Evolutionary conservation across 805 yeast species (phyloP).

Genomic region (Cyberlindnera maritima): DNA sequence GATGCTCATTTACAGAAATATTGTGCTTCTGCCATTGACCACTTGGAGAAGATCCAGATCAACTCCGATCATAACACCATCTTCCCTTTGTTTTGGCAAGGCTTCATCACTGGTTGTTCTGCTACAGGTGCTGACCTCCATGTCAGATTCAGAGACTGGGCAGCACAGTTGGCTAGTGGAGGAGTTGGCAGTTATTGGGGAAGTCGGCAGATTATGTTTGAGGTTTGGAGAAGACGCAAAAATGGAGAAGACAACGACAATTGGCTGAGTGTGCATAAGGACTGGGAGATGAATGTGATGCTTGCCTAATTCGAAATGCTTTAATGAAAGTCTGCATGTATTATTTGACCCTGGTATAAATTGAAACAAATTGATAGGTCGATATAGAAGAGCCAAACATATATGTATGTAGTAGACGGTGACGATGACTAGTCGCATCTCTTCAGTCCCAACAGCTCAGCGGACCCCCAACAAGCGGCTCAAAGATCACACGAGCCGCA

Average conservation of each 20-base stretch:
- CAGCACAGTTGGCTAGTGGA: constrained; percentile 41
- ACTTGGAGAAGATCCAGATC: constrained; percentile 63
- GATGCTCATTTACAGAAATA: constrained; percentile 59
- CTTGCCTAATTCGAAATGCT: constrained; percentile 37
- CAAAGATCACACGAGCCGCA: too few relatives aligned
- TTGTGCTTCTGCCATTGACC: constrained; percentile 58
- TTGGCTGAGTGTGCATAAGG: constrained; percentile 78
- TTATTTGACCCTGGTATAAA: too few relatives aligned
- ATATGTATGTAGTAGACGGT: too few relatives aligned
- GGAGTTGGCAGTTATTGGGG: constrained; percentile 85
- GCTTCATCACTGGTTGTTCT: constrained; percentile 84
- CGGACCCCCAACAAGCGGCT: too few relatives aligned
- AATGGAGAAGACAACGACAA: constrained; percentile 55
- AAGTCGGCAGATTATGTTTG: constrained; percentile 79
- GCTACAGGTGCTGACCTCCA: constrained; percentile 59
- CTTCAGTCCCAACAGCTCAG: too few relatives aligned
- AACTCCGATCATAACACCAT: constrained; percentile 49
- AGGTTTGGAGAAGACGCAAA: constrained; percentile 77
- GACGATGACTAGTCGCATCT: too few relatives aligned
- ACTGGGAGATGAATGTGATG: constrained; percentile 87
- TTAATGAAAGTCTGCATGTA: too few relatives aligned
- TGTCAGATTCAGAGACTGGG: constrained; percentile 68
- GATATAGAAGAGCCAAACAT: too few relatives aligned
- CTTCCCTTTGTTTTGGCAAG: constrained; percentile 85
- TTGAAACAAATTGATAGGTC: too few relatives aligned